A percentile compares a stretch with the other conserved stretches of the same genome.
phyloP scores from a whole-genome alignment of 2,329 filamentous ascomycete genomes.

The Rutstroemia sp. region DNA sequence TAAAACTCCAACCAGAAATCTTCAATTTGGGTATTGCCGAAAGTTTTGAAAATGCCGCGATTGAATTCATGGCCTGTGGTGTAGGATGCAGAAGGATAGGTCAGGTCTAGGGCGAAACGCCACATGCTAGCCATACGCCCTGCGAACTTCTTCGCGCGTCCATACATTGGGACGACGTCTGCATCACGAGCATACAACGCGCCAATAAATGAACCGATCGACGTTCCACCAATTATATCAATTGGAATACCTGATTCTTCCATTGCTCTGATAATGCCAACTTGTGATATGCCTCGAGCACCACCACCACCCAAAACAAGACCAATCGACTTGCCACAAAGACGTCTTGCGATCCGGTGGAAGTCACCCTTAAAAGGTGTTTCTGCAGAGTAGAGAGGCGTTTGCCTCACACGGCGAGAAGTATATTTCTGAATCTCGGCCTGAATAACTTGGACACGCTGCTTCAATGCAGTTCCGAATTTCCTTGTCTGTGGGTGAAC shows the following conservation, averaged over 20 bases:
- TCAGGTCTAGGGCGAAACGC: slow-evolving; percentile 94
- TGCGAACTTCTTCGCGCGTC: slow-evolving; percentile 92
- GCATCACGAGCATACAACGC: slow-evolving; percentile 93
- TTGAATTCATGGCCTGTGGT: slow-evolving; percentile 99
- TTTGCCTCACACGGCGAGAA: slow-evolving; percentile 81
- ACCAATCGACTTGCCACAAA: slow-evolving; percentile 92
- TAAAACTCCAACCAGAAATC: slow-evolving; percentile 99
- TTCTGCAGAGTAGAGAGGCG: slow-evolving; percentile 82
- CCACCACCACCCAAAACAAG: slow-evolving; percentile 91
- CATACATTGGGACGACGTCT: slow-evolving; percentile 94
- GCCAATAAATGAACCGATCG: slow-evolving; percentile 92
- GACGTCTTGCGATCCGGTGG: slow-evolving; percentile 77
- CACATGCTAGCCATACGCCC: slow-evolving; percentile 99
- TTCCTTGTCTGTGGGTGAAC: slow-evolving; percentile 68
- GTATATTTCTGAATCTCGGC: slow-evolving; percentile 99
- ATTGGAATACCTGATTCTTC: slow-evolving; percentile 96
- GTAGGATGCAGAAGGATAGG: slow-evolving; percentile 93
- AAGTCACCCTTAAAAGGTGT: slow-evolving; percentile 96
- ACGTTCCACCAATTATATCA: slow-evolving; percentile 90
- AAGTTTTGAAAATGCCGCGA: slow-evolving; percentile 96
- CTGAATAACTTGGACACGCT: slow-evolving; percentile 87
- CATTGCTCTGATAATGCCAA: slow-evolving; percentile 88
- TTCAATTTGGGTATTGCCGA: slow-evolving; percentile 94
- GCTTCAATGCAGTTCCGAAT: slow-evolving; percentile 79
- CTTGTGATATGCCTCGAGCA: slow-evolving; percentile 82